These are phyloP conservation scores for Crepidotus variabilis DNA, from an alignment of 768 basidiomycete genomes.

Conservation along the genomic window DNA sequence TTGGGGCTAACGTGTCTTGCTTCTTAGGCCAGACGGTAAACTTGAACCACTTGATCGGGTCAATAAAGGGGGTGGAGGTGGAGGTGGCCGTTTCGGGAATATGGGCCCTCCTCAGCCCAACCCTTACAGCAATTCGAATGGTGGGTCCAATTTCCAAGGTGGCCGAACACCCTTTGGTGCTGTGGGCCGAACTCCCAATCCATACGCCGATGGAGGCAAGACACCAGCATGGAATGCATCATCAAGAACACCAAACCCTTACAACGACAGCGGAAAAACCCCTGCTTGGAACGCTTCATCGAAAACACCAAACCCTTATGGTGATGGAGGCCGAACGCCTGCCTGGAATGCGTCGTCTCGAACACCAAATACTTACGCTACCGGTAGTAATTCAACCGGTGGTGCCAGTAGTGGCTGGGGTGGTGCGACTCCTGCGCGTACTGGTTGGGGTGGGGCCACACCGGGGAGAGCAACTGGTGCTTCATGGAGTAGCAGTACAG, in stretches of 20 bases:
- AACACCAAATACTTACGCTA: slow-evolving; percentile 74
- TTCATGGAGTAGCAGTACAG: slow-evolving; percentile 25
- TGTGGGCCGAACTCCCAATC: slow-evolving; percentile 62
- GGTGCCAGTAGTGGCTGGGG: slow-evolving; percentile 22
- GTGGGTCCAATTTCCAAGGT: slow-evolving; percentile 15
- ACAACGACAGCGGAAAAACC: slow-evolving; percentile 57
- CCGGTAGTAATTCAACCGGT: slow-evolving; percentile 30
- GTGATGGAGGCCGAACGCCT: slow-evolving; percentile 63
- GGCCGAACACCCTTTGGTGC: slow-evolving; percentile 29
- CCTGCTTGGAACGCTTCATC: slow-evolving; percentile 60
- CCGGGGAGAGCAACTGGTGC: slow-evolving; percentile 19
- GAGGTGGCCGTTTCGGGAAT: slow-evolving; percentile 15
- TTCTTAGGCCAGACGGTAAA: slow-evolving; percentile 50
- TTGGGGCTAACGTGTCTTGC: slow-evolving; percentile 3
- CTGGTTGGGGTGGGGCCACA: slow-evolving; percentile 36
- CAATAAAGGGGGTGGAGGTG: no score
- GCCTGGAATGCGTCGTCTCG: slow-evolving; percentile 59
- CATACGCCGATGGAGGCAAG: slow-evolving; percentile 58
- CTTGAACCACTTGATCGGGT: slow-evolving; percentile 46
- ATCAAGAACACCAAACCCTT: slow-evolving; percentile 70
- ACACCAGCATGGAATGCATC: slow-evolving; percentile 65
- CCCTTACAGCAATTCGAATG: slow-evolving; percentile 1
- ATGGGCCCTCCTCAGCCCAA: slow-evolving; percentile 14
- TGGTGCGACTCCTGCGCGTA: slow-evolving; percentile 16
- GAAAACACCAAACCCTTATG: slow-evolving; percentile 66